These are phyloP conservation scores for Moesziomyces aphidis DNA, from an alignment of 1,284 basidiomycete species.

Conservation along the genomic window DNA sequence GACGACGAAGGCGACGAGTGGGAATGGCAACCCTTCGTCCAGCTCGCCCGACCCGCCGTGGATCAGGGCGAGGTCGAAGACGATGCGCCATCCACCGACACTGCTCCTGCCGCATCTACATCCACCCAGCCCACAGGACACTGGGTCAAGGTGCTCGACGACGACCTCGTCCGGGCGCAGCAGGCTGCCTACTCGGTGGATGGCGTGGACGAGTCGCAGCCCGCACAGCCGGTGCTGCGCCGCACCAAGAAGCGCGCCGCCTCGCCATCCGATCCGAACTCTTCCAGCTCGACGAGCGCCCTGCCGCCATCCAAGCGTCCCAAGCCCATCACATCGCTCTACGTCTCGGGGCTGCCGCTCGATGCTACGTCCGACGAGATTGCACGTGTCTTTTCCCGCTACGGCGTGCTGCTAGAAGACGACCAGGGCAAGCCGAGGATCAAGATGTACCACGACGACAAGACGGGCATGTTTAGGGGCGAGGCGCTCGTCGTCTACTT, in stretches of 20 bases:
- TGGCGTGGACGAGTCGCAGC: conserved; percentile 33
- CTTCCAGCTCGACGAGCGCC: neutral
- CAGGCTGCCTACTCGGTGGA: conserved; percentile 40
- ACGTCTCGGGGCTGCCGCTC: conserved; percentile 84
- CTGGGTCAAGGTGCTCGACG: conserved; percentile 87
- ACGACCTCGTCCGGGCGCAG: conserved; percentile 75
- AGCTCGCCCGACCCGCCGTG: conserved; percentile 13
- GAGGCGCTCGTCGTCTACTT: conserved; percentile 97
- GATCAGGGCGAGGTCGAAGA: conserved; percentile 28
- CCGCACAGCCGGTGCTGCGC: conserved; percentile 34
- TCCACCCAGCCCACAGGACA: conserved; percentile 78
- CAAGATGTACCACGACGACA: conserved; percentile 85
- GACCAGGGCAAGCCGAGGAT: conserved; percentile 86
- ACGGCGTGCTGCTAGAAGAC: conserved; percentile 91
- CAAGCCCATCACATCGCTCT: conserved; percentile 79
- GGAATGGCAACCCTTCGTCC: conserved; percentile 78
- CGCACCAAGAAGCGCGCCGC: conserved; percentile 32
- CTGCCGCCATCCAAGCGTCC: conserved; percentile 33
- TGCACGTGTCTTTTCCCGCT: conserved; percentile 84
- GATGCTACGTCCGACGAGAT: conserved; percentile 83
- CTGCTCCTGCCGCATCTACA: conserved; percentile 2
- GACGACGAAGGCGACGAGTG: conserved; percentile 81
- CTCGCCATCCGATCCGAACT: conserved; percentile 3
- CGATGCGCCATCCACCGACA: conserved; percentile 6
- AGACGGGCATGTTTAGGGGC: conserved; percentile 88